These are phyloP conservation scores for Camelina laxa DNA, from an alignment of 345 rosid genomes.

Conservation along the genomic window DNA sequence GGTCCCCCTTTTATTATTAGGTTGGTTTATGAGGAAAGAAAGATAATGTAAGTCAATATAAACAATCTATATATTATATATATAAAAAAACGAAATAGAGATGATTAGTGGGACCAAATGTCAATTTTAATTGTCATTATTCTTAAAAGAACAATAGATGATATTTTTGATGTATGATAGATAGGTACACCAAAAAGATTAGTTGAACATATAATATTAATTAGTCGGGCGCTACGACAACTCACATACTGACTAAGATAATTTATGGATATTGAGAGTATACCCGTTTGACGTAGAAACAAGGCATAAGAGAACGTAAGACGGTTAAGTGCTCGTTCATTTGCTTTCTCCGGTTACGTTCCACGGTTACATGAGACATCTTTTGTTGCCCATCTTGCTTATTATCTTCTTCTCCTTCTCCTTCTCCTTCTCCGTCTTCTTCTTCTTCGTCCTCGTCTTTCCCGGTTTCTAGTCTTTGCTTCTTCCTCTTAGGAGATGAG, in stretches of 20 bases:
- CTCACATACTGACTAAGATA: not conserved
- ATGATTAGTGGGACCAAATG: constrained; percentile 43
- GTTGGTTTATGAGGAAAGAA: constrained; percentile 5
- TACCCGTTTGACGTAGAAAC: constrained; percentile 98
- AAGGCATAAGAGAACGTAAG: constrained; percentile 91
- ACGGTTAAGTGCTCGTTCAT: constrained; percentile 92
- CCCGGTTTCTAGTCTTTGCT: constrained; percentile 45
- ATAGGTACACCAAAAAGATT: constrained; percentile 26
- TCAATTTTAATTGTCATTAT: constrained; percentile 37
- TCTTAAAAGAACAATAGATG: constrained; percentile 16
- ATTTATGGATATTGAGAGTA: constrained; percentile 1
- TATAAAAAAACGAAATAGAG: constrained; percentile 14
- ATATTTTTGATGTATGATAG: constrained; percentile 32
- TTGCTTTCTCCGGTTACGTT: constrained; percentile 96
- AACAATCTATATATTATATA: constrained; percentile 12
- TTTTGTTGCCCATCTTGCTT: constrained; percentile 65
- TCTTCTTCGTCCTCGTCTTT: constrained; percentile 45
- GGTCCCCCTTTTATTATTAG: constrained; percentile 72
- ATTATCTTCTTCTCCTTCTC: constrained; percentile 44
- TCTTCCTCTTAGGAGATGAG: constrained; percentile 50
- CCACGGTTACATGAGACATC: constrained; percentile 90
- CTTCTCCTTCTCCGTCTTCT: constrained; percentile 26
- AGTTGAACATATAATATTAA: constrained; percentile 13
- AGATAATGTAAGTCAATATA: constrained; percentile 27
- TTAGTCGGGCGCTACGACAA: not conserved